A percentile compares a stretch with the other conserved stretches of the same genome.
Conservation (phyloP, 2,329 filamentous ascomycete species). For the Arthrobotrys sphaeroides region DNA sequence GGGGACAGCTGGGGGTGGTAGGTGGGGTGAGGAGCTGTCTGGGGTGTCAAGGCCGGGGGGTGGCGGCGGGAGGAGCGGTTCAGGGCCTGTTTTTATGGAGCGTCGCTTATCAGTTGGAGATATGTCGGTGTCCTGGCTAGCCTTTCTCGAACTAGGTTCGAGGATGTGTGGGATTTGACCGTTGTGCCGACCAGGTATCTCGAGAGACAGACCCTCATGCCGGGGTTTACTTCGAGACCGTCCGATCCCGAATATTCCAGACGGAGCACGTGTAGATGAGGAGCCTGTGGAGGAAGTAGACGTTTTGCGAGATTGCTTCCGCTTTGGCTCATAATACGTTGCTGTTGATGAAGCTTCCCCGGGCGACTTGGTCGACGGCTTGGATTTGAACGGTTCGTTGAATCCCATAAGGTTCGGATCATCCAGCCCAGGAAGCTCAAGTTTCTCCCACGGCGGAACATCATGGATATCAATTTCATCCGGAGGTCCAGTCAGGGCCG, state of each 20-base stretch:
- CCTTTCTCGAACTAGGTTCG: constrained; percentile 40
- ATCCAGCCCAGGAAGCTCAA: constrained; percentile 41
- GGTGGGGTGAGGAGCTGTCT: constrained; percentile 20
- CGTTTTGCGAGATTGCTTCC: constrained; percentile 34
- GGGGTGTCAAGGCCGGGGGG: constrained; percentile 31
- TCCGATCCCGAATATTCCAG: constrained; percentile 35
- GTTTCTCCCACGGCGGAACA: constrained; percentile 47
- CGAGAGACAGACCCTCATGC: constrained; percentile 32
- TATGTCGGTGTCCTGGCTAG: constrained; percentile 44
- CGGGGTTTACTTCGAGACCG: constrained; percentile 32
- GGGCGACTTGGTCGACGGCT: neutral
- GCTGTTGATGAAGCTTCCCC: neutral
- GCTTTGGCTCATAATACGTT: constrained; percentile 17
- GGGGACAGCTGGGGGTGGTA: neutral
- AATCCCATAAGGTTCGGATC: constrained; percentile 47
- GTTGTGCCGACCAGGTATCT: constrained; percentile 30
- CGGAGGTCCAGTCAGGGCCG: neutral
- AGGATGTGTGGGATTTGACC: constrained; percentile 28
- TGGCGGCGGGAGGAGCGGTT: constrained; percentile 35
- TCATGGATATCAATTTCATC: constrained; percentile 8
- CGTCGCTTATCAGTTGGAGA: constrained; percentile 36
- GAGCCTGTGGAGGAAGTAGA: constrained; percentile 43
- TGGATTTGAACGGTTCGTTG: constrained; percentile 26
- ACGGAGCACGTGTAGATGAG: constrained; percentile 31
- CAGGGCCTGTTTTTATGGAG: constrained; percentile 31